phyloP scores from a whole-genome alignment of 169 alveolate species.

The Plasmodium vivax region DNA sequence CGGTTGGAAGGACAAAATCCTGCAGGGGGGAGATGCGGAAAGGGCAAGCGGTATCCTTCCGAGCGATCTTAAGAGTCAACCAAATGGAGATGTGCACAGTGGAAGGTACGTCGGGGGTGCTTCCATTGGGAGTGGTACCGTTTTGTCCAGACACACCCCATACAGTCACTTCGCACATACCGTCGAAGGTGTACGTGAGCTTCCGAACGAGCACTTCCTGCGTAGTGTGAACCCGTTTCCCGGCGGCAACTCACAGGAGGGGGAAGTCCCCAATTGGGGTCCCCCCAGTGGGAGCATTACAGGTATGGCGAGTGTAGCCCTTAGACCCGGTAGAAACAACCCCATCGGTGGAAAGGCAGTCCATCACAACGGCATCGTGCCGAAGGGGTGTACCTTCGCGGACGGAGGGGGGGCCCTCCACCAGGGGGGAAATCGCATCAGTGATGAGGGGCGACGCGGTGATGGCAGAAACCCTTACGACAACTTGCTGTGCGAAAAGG shows the following conservation, averaged over 20 bases:
- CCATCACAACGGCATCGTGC: background rate
- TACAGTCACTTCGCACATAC: background rate
- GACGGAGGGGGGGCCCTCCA: background rate
- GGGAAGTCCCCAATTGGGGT: background rate
- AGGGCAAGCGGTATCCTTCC: background rate
- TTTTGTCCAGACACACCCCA: background rate
- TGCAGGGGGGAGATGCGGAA: constrained; percentile 12
- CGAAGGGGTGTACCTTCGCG: background rate
- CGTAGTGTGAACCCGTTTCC: background rate
- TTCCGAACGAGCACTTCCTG: background rate
- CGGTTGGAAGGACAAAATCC: background rate
- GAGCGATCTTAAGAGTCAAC: background rate
- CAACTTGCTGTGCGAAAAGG: background rate
- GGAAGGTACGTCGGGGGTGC: background rate
- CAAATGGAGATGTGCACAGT: background rate
- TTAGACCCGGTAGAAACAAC: background rate
- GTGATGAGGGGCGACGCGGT: background rate
- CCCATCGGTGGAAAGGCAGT: background rate
- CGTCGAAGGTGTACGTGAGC: background rate
- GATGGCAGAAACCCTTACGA: background rate
- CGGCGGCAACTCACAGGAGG: background rate
- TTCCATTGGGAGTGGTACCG: background rate
- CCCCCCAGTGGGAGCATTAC: background rate
- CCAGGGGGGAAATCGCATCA: background rate
- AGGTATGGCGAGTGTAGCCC: background rate